Evolutionary conservation across 805 yeast species (phyloP), one percentile per base, ranked within the genome.

Genomic region (Cyberlindnera saturnus): DNA sequence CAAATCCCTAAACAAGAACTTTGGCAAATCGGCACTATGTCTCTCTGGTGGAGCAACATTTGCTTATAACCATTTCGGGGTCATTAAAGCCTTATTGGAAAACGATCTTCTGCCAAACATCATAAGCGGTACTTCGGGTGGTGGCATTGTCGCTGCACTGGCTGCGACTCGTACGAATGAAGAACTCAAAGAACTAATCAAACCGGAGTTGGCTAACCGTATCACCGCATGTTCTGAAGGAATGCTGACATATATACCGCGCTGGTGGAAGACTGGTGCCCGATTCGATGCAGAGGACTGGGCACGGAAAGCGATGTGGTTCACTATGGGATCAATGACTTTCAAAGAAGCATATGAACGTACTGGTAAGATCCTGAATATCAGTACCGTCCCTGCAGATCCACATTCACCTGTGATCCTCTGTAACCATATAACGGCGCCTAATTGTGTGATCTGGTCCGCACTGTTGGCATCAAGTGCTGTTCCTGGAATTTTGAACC

Each of bases 381-480:
- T 85, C 17, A 77, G 88, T 0, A 84, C 90, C 0, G 89, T 86
- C 3, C 93, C 95, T 2, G 81, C 87, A 13, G 90, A 85, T 56
- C 84, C 88, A 0, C 84, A 82, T 59, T 80, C 89, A 3, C 93
- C 95, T 0, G 89, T 81, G 3, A 84, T 86, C 54, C 64, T 85
- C 38, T 82, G 91, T 58, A 85, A 85, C 53, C 77, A 81, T 53
- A 73, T 83, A 45, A 85, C 93, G 0, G 76, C 90, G 14, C 93
- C 93, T 10, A 74, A 82, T 57, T 83, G 91, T 60, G 79, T 84
- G 14, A 80, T 86, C n/a, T 85, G 93, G 93, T 78, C 86, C 3
- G 67, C 89, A 0, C 63, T 85, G 44, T 63, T 85, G 34, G 93
- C 93, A 0, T 81, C 88, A 3, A 76, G 87, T 5, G 93, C 93